Conservation (phyloP, 202 grass and related monocot species). For the Setaria viridis region DNA sequence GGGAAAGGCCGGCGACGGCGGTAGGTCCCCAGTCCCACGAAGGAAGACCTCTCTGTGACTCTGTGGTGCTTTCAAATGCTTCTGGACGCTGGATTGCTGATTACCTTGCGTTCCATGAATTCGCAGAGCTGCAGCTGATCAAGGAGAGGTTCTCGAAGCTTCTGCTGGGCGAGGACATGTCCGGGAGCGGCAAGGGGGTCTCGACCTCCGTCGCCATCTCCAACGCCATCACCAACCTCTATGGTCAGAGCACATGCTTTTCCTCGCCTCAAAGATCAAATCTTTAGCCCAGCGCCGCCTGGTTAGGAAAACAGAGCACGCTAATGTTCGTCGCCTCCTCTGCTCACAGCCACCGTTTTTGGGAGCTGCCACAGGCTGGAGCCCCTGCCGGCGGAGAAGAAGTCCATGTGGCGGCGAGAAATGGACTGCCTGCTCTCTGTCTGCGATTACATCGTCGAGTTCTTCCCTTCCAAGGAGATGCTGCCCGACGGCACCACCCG, state of each 20-base stretch:
- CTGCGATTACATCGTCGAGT: slow-evolving; percentile 87
- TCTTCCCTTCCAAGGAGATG: slow-evolving; percentile 74
- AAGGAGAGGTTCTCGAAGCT: slow-evolving; percentile 94
- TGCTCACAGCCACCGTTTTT: slow-evolving; percentile 81
- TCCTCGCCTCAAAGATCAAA: not conserved
- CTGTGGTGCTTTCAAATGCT: not conserved
- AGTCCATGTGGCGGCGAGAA: slow-evolving; percentile 83
- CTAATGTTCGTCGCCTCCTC: slow-evolving; percentile 28
- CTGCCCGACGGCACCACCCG: slow-evolving; percentile 63
- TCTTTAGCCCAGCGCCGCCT: not conserved
- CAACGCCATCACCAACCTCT: slow-evolving; percentile 97
- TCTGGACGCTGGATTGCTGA: not conserved
- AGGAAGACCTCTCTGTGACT: not conserved
- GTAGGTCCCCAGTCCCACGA: slow-evolving; percentile 28
- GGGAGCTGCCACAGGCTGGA: slow-evolving; percentile 87
- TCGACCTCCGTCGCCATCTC: slow-evolving; percentile 81
- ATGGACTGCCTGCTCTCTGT: slow-evolving; percentile 90
- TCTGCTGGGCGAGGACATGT: slow-evolving; percentile 93
- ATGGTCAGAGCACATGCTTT: slow-evolving; percentile 45
- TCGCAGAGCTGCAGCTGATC: slow-evolving; percentile 70
- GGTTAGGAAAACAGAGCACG: not conserved
- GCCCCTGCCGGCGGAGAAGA: slow-evolving; percentile 74
- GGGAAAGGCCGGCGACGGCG: slow-evolving; percentile 47
- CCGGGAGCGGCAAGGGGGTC: slow-evolving; percentile 83
- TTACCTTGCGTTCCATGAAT: not conserved